A percentile compares a stretch with the other conserved stretches of the same genome.
Evolutionary conservation across 306 rosid species (phyloP).

Genomic region (Biancaea sappan): DNA sequence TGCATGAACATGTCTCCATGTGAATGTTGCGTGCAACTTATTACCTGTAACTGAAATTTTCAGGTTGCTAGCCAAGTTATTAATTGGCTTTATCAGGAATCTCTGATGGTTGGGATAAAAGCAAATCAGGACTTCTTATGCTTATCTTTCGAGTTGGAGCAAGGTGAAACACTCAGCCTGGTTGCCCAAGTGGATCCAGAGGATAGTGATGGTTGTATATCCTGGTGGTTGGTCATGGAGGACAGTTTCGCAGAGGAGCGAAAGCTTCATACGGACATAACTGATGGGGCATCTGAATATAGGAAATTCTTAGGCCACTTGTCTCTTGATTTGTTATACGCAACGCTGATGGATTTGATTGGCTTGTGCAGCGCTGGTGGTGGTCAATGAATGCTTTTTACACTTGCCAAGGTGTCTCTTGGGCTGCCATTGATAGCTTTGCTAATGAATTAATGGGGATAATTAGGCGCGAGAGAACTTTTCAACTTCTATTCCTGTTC

Average conservation of each 20-base stretch:
- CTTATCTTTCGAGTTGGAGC: constrained; percentile 83
- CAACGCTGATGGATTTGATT: constrained; percentile 82
- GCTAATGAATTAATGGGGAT: not conserved
- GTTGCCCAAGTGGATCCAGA: constrained; percentile 88
- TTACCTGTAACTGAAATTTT: constrained; percentile 25
- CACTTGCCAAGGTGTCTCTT: not conserved
- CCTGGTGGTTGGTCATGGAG: constrained; percentile 91
- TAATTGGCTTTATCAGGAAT: constrained; percentile 86
- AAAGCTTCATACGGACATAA: constrained; percentile 56
- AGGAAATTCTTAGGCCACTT: constrained; percentile 76
- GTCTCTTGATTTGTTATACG: constrained; percentile 74
- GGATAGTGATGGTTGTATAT: constrained; percentile 74
- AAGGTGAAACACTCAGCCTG: constrained; percentile 73
- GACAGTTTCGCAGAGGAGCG: constrained; percentile 66
- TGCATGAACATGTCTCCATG: not conserved
- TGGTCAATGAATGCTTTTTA: constrained; percentile 42
- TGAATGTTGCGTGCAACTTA: constrained; percentile 18
- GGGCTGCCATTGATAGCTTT: not conserved
- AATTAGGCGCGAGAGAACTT: no score
- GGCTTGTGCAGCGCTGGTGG: constrained; percentile 71
- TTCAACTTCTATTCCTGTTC: no score
- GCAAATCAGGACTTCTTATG: constrained; percentile 72
- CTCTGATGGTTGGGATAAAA: constrained; percentile 81
- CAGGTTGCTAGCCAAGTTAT: constrained; percentile 91
- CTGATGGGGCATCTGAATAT: constrained; percentile 64